Conservation (phyloP, 2,329 filamentous ascomycete genomes). For the Hypoxylon sp. region DNA sequence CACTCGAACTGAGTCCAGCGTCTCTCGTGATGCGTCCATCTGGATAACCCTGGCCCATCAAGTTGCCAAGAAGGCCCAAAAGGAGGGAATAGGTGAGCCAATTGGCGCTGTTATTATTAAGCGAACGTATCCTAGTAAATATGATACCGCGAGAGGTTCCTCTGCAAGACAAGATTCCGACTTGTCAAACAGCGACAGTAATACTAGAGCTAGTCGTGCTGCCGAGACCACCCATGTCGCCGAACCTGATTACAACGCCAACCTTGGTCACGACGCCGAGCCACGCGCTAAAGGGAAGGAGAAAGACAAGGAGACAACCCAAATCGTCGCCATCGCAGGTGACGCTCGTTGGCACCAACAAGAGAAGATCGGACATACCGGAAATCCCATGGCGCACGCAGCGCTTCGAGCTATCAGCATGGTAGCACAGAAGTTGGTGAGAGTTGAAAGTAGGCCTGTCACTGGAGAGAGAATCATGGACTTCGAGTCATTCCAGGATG, state of each 20-base stretch:
- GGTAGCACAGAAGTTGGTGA: constrained; percentile 78
- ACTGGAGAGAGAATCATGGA: constrained; percentile 60
- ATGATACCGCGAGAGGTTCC: constrained; percentile 39
- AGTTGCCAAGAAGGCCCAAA: constrained; percentile 72
- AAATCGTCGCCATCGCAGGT: constrained; percentile 79
- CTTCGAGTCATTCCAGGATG: constrained; percentile 77
- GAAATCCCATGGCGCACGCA: constrained; percentile 84
- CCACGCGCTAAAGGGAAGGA: constrained; percentile 46
- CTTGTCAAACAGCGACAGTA: constrained; percentile 21
- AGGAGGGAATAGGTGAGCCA: constrained; percentile 73
- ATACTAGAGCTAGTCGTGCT: constrained; percentile 4
- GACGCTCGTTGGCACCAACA: constrained; percentile 79
- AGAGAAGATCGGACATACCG: constrained; percentile 63
- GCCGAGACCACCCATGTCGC: constrained; percentile 11
- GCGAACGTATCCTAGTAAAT: constrained; percentile 57
- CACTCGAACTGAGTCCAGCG: constrained; percentile 76
- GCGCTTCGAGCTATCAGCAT: constrained; percentile 86
- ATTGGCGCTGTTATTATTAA: constrained; percentile 84
- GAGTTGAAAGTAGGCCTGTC: constrained; percentile 64
- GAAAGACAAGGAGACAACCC: constrained; percentile 56
- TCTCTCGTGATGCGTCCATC: constrained; percentile 72
- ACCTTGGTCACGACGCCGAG: constrained; percentile 23
- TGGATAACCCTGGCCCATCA: constrained; percentile 79
- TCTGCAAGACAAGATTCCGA: constrained; percentile 36
- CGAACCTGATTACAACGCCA: neutral